Conservation (phyloP, 2,329 filamentous ascomycete species). For the Mollisia scopiformis region DNA sequence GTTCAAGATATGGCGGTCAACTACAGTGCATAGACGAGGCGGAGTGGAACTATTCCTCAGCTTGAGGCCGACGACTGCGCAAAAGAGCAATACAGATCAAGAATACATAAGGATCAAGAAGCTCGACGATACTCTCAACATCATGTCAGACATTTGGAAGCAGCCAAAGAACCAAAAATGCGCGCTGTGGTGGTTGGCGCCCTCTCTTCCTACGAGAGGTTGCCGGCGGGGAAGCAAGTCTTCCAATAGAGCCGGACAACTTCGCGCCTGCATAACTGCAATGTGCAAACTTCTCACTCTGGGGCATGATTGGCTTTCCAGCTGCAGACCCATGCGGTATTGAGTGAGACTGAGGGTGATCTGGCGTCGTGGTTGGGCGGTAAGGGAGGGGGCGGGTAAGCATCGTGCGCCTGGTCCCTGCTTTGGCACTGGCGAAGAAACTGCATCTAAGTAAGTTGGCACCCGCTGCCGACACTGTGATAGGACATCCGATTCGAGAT, state of each 20-base stretch:
- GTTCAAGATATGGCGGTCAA: conserved; percentile 5
- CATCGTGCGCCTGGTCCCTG: conserved; percentile 5
- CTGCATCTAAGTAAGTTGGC: neutral
- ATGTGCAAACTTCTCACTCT: conserved; percentile 8
- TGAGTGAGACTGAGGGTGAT: conserved; percentile 20
- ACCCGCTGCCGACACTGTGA: conserved; percentile 4
- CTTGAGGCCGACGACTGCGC: conserved; percentile 5
- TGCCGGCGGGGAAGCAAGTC: conserved; percentile 18
- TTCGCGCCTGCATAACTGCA: conserved; percentile 29
- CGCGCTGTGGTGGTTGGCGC: conserved; percentile 14
- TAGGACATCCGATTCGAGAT: conserved; percentile 2
- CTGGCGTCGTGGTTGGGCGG: conserved; percentile 29
- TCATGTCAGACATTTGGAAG: conserved; percentile 9
- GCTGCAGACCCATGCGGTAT: conserved; percentile 12
- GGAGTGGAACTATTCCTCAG: conserved; percentile 13
- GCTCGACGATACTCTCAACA: neutral
- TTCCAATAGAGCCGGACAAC: conserved; percentile 25
- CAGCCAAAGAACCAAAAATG: conserved; percentile 3
- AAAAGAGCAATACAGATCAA: conserved; percentile 9
- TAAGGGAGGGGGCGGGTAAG: conserved; percentile 12
- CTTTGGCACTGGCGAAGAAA: conserved; percentile 1
- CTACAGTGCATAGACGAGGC: conserved; percentile 22
- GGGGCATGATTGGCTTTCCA: conserved; percentile 20
- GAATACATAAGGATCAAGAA: conserved; percentile 2
- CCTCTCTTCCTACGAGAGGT: conserved; percentile 6